These are phyloP conservation scores for Aureobasidium leucospermi DNA, from an alignment of 2,329 filamentous ascomycete genomes.

Conservation along the genomic window DNA sequence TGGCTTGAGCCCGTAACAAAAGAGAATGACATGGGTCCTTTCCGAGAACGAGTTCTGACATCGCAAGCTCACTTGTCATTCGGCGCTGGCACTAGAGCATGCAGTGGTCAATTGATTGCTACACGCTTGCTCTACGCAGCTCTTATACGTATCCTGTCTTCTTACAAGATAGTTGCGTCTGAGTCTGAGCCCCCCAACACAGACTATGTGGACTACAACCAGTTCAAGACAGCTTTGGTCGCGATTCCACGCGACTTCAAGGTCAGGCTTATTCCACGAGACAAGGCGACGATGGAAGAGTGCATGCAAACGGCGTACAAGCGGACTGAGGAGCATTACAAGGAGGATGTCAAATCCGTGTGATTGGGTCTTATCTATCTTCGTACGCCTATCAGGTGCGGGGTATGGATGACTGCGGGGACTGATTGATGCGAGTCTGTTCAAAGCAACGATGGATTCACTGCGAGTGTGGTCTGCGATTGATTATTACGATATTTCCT, in stretches of 20 bases:
- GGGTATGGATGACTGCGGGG: background rate
- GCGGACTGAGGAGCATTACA: slow-evolving; percentile 35
- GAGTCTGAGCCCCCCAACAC: slow-evolving; percentile 49
- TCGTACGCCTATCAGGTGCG: background rate
- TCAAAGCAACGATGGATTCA: no score
- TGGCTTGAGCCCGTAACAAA: slow-evolving; percentile 35
- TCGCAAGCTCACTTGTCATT: slow-evolving; percentile 42
- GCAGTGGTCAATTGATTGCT: slow-evolving; percentile 46
- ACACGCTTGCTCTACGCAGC: slow-evolving; percentile 44
- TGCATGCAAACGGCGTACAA: slow-evolving; percentile 38
- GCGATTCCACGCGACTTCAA: slow-evolving; percentile 55
- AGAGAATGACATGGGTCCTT: slow-evolving; percentile 15
- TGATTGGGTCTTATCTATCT: background rate
- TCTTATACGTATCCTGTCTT: slow-evolving; percentile 42
- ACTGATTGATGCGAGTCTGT: background rate
- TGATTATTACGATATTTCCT: background rate
- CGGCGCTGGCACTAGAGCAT: slow-evolving; percentile 45
- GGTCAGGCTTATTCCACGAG: slow-evolving; percentile 48
- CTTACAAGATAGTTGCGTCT: slow-evolving; percentile 44
- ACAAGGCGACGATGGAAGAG: slow-evolving; percentile 31
- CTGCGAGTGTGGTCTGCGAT: no score
- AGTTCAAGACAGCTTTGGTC: slow-evolving; percentile 52
- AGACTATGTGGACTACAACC: slow-evolving; percentile 56
- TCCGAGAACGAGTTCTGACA: slow-evolving; percentile 15
- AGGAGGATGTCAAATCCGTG: slow-evolving; percentile 4